Conservation (phyloP, 148 eudicot genomes). For the Euryodendron excelsum region DNA sequence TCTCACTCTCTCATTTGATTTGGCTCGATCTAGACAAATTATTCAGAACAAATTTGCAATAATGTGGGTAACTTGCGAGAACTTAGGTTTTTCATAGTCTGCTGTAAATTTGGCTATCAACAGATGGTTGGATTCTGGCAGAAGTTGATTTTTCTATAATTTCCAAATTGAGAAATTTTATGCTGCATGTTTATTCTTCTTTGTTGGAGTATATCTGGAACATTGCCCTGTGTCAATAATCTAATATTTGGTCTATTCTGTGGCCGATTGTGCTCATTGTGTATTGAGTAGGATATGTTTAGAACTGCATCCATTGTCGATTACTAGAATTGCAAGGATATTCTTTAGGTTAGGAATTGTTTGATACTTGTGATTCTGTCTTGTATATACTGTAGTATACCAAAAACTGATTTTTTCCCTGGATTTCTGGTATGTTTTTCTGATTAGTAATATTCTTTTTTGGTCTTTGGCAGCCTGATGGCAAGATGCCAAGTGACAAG, state of each 20-base stretch:
- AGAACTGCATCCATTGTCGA: neutral
- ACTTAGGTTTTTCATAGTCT: neutral
- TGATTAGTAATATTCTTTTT: neutral
- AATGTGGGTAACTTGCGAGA: neutral
- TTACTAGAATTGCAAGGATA: neutral
- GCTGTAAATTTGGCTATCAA: neutral
- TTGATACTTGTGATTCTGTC: neutral
- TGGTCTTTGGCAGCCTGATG: slow-evolving; percentile 20
- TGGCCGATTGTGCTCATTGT: neutral
- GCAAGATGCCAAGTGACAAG: slow-evolving; percentile 35
- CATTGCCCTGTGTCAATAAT: neutral
- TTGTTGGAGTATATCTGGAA: neutral
- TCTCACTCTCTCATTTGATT: neutral
- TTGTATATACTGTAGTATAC: neutral
- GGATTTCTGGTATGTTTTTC: neutral
- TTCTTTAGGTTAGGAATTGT: neutral
- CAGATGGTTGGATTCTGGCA: neutral
- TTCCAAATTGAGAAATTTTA: neutral
- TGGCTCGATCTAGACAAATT: neutral
- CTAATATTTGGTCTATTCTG: neutral
- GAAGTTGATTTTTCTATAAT: neutral
- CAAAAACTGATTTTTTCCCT: neutral
- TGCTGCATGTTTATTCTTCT: neutral
- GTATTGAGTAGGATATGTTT: neutral
- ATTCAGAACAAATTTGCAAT: neutral